phyloP scores from a whole-genome alignment of 2,329 filamentous ascomycete species.

The Talaromyces marneffei region DNA sequence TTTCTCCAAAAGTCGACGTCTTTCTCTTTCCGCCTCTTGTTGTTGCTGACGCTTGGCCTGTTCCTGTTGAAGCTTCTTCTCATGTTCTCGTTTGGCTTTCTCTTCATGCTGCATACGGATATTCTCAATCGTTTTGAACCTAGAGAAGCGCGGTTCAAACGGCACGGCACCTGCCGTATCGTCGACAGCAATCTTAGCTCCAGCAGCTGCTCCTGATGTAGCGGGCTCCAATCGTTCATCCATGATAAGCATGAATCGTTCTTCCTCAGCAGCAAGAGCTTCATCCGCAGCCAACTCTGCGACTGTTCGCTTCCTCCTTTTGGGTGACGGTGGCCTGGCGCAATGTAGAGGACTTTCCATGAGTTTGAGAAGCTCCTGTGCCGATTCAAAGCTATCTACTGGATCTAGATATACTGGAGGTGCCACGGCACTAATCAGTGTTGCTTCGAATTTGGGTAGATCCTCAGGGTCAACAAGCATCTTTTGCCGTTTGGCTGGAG shows the following conservation, averaged over 20 bases:
- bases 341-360: conserved; percentile 73
- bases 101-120: conserved; percentile 75
- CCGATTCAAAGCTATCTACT: conserved; percentile 62
- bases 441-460: conserved; percentile 67
- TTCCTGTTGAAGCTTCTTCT: conserved; percentile 46
- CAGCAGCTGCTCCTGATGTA: conserved; percentile 52
- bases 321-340: conserved; percentile 71
- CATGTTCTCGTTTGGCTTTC: conserved; percentile 49
- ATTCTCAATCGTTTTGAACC: conserved; percentile 84
- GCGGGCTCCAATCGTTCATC: conserved; percentile 72
- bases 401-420: conserved; percentile 73
- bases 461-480: conserved; percentile 72
- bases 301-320: conserved; percentile 85
- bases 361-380: conserved; percentile 63
- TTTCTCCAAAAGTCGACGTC: conserved; percentile 39
- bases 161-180: conserved; percentile 64
- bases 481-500: conserved; percentile 62
- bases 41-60: conserved; percentile 43
- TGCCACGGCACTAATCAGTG: conserved; percentile 66
- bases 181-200: conserved; percentile 60
- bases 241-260: conserved; percentile 86
- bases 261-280: conserved; percentile 78
- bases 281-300: conserved; percentile 95
- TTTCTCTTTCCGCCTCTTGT: conserved; percentile 46
- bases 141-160: conserved; percentile 81